Evolutionary conservation across 2,329 filamentous ascomycete species (phyloP).

Genomic region (Zymoseptoria pseudotritici): DNA sequence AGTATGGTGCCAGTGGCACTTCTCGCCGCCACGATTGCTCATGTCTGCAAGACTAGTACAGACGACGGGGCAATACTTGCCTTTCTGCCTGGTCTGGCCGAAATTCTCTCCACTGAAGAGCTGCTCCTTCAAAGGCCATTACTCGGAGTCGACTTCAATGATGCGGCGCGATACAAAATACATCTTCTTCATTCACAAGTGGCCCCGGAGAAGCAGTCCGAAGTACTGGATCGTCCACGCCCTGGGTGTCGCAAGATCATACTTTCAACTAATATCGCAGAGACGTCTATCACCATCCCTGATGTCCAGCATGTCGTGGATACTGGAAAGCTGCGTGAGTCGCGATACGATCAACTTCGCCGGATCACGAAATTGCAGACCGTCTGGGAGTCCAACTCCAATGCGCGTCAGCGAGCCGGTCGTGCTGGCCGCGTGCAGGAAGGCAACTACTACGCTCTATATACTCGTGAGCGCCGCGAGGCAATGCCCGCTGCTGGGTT

Average conservation of each 20-base stretch:
- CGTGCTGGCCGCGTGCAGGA: constrained; percentile 43
- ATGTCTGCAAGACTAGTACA: constrained; percentile 37
- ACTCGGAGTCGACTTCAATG: constrained; percentile 35
- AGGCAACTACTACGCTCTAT: constrained; percentile 45
- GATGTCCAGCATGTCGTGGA: constrained; percentile 47
- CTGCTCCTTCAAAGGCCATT: constrained; percentile 23
- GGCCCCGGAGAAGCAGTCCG: constrained; percentile 34
- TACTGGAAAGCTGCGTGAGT: constrained; percentile 36
- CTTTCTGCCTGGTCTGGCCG: constrained; percentile 41
- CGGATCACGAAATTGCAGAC: constrained; percentile 35
- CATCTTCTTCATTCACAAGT: constrained; percentile 43
- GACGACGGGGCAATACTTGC: constrained; percentile 41
- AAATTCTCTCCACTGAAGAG: constrained; percentile 30
- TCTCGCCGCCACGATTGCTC: constrained; percentile 37
- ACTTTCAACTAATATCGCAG: constrained; percentile 45
- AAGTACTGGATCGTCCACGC: constrained; percentile 36
- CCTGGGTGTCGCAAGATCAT: constrained; percentile 42
- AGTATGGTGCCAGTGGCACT: constrained; percentile 37
- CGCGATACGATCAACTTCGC: constrained; percentile 34
- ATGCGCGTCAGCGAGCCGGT: constrained; percentile 43
- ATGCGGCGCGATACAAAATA: constrained; percentile 37
- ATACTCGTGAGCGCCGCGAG: constrained; percentile 32
- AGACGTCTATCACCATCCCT: constrained; percentile 46
- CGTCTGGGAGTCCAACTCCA: constrained; percentile 43
- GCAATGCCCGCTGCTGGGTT: constrained; percentile 28